Base-by-base conservation (phyloP, 805 yeast species). In the Spathaspora arborariae region DNA sequence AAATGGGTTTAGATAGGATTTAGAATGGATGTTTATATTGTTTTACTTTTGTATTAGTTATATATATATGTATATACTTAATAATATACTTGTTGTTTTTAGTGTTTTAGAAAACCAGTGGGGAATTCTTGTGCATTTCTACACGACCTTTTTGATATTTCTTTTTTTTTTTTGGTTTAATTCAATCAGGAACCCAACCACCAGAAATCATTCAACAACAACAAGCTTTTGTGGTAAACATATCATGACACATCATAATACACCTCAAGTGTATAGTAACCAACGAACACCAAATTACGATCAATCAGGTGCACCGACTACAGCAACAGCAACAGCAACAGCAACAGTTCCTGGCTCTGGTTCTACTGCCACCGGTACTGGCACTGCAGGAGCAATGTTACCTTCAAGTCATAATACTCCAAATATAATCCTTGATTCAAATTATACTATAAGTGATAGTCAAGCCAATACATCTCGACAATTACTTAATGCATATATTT, bases 401-500 rank as follows among this genome's bases (percentile, higher is more conserved):
- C 3, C 16, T 3, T 33, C 36, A 15, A 15, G n/a, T n/a, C 35
- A 35, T 10, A 35, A 35, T 21, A 18, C 38, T 10, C 38, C 20
- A 8, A 37, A 37, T 20, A 20, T 20, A 19, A 4, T 26, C 4
- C 21, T 40, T 18, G 42, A 26, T 6, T 33, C 46, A 8, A 38
- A 34, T 26, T 21, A 35, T 10, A 41, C 37, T 2, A 60, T 66
- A 9, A 54, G 63, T 22, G 77, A 79, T 53, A 55, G 74, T n/a
- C 70, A 69, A 19, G 82, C 82, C 4, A 63, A 71, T 15, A 74
- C 72, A 49, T 70, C 83, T 5, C 77, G 79, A 55, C 83, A 82
- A 59, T 63, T 83, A 24, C 68, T 90, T 51, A 87, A 90, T 61
- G 90, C 92, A 5, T 90, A 89, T 63, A 83, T 90, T 33, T 88